Conservation (phyloP, 176 grass and related monocot species). For the Eragrostis curvula region DNA sequence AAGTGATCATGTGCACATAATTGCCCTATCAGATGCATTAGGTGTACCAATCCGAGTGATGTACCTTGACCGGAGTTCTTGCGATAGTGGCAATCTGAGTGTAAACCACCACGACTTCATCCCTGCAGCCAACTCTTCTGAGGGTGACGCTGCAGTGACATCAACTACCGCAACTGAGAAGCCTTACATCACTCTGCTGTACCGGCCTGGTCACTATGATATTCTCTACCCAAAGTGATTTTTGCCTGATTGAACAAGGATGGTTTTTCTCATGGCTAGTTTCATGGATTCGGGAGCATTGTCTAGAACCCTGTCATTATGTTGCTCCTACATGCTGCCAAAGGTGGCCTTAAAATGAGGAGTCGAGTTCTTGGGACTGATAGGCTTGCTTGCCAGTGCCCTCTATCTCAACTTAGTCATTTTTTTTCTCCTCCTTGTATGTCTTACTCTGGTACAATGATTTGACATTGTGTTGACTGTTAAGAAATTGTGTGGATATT, state of each 20-base stretch:
- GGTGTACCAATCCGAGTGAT: constrained; percentile 94
- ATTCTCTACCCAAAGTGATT: constrained; percentile 86
- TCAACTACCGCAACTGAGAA: constrained; percentile 33
- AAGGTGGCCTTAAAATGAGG: constrained; percentile 62
- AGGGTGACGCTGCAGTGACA: constrained; percentile 32
- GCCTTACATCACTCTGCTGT: constrained; percentile 84
- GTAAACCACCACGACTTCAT: constrained; percentile 89
- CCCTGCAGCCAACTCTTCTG: constrained; percentile 44
- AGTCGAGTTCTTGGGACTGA: constrained; percentile 30
- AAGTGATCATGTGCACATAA: constrained; percentile 93
- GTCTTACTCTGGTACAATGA: constrained; percentile 38
- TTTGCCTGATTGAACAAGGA: background rate
- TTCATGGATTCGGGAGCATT: constrained; percentile 22
- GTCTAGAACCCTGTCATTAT: constrained; percentile 42
- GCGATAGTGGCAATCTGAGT: constrained; percentile 49
- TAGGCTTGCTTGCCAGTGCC: constrained; percentile 23
- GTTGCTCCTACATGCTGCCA: constrained; percentile 53
- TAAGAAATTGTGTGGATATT: constrained; percentile 34
- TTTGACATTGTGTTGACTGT: constrained; percentile 45
- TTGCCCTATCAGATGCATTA: constrained; percentile 85
- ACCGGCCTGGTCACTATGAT: constrained; percentile 96
- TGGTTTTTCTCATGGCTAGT: constrained; percentile 37
- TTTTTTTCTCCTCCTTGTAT: constrained; percentile 14
- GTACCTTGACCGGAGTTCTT: constrained; percentile 81
- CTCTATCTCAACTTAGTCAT: constrained; percentile 27